Percentiles rank a stretch among this genome's conserved stretches.
Conservation (phyloP, 1,284 basidiomycete genomes). For the Coniferiporia sulphurascens region DNA sequence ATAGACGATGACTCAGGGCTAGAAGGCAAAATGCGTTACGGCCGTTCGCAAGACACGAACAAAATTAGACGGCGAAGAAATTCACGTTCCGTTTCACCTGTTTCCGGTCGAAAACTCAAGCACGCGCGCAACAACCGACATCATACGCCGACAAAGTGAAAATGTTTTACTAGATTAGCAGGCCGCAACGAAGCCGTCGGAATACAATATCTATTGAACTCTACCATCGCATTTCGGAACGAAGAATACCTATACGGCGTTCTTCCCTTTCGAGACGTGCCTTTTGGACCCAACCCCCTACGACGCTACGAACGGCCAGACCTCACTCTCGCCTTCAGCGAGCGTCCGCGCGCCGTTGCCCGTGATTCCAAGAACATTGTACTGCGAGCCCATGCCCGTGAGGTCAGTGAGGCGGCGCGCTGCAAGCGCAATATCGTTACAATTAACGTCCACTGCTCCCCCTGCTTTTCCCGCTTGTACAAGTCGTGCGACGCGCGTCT, state of each 20-base stretch:
- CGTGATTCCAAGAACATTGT: conserved; percentile 55
- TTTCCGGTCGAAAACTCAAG: neutral
- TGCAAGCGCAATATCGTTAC: conserved; percentile 40
- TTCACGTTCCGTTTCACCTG: conserved; percentile 23
- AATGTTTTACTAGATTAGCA: neutral
- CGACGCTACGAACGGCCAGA: conserved; percentile 30
- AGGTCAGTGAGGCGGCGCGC: conserved; percentile 55
- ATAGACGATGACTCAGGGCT: neutral
- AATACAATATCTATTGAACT: neutral
- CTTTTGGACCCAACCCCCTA: neutral
- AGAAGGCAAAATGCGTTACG: neutral
- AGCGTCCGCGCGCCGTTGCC: conserved; percentile 20
- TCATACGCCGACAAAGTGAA: neutral
- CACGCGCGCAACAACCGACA: neutral
- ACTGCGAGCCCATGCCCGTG: conserved; percentile 63
- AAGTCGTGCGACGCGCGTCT: conserved; percentile 46
- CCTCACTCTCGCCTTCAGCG: conserved; percentile 20
- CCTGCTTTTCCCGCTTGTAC: conserved; percentile 34
- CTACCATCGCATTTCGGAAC: neutral
- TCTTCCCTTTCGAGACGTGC: no score
- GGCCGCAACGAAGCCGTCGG: neutral
- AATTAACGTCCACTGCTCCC: conserved; percentile 37
- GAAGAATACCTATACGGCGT: no score
- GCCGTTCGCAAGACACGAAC: neutral
- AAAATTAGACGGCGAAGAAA: neutral